Percentiles rank a stretch among this genome's conserved stretches.
Conservation (phyloP, 2,329 filamentous ascomycete genomes). For the Volutella citrinella region DNA sequence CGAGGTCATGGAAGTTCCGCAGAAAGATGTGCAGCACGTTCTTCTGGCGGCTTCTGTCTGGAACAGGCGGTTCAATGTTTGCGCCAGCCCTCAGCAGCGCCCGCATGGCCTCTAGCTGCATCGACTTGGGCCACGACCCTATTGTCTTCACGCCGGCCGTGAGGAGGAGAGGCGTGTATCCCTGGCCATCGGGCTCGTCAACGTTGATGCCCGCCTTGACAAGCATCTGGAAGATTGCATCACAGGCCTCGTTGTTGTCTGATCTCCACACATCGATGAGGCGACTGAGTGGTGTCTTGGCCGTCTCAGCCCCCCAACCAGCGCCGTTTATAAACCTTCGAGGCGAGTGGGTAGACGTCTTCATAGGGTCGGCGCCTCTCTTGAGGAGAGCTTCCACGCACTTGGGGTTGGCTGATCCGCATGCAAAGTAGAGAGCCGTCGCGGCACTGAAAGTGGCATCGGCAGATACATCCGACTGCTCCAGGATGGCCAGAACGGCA, state of each 20-base stretch:
- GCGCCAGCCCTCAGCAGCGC: neutral
- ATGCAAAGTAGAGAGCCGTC: slow-evolving; percentile 15
- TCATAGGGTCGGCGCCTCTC: slow-evolving; percentile 13
- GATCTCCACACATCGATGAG: slow-evolving; percentile 7
- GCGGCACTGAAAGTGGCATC: slow-evolving; percentile 9
- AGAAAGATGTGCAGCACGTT: neutral
- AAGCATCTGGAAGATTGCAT: slow-evolving; percentile 8
- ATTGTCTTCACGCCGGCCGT: too few relatives aligned
- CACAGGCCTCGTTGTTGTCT: slow-evolving; percentile 7
- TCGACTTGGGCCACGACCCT: too few relatives aligned
- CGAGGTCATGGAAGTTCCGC: neutral
- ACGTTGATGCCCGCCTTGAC: slow-evolving; percentile 13
- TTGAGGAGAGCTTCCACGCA: slow-evolving; percentile 14
- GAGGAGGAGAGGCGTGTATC: slow-evolving; percentile 6
- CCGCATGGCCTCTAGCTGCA: too few relatives aligned
- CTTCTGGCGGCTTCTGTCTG: too few relatives aligned
- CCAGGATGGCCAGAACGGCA: slow-evolving; percentile 10
- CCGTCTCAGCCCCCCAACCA: neutral
- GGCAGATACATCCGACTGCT: slow-evolving; percentile 11
- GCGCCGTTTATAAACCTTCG: neutral
- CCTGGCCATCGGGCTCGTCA: slow-evolving; percentile 4
- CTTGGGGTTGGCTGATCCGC: slow-evolving; percentile 3
- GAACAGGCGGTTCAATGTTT: too few relatives aligned
- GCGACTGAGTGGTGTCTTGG: slow-evolving; percentile 6
- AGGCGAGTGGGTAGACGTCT: slow-evolving; percentile 3